These are phyloP conservation scores for Annulohypoxylon maeteangense DNA, from an alignment of 495 filamentous ascomycete genomes.

Conservation along the genomic window DNA sequence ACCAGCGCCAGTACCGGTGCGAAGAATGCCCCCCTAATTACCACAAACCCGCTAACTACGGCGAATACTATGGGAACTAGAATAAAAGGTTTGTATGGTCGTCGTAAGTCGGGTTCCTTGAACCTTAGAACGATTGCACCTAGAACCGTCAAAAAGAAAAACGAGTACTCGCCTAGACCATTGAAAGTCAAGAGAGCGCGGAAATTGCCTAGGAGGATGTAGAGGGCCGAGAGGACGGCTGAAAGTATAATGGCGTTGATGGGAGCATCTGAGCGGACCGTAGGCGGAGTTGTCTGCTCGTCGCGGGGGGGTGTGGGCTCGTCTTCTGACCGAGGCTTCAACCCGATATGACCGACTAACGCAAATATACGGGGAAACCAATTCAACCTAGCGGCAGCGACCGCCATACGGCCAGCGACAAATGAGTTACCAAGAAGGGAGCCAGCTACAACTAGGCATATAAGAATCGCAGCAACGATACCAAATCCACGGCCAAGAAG, in stretches of 20 bases:
- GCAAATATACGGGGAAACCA: conserved; percentile 62
- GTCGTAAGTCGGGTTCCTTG: conserved; percentile 56
- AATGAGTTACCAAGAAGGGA: conserved; percentile 67
- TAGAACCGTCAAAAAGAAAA: conserved; percentile 68
- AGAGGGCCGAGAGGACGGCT: conserved; percentile 58
- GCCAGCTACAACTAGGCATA: conserved; percentile 64
- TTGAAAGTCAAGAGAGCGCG: conserved; percentile 66
- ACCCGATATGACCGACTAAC: conserved; percentile 53
- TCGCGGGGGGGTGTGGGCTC: conserved; percentile 7
- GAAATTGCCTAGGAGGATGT: conserved; percentile 67
- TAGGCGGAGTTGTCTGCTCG: conserved; percentile 1
- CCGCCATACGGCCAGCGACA: conserved; percentile 65
- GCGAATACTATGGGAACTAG: conserved; percentile 60
- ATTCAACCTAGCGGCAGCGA: conserved; percentile 63
- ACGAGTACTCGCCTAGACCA: conserved; percentile 65
- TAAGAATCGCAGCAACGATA: conserved; percentile 58
- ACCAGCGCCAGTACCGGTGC: conserved; percentile 61
- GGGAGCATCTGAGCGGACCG: conserved; percentile 52
- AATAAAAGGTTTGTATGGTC: conserved; percentile 62
- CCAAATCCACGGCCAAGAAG: conserved; percentile 61
- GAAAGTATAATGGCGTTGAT: conserved; percentile 64
- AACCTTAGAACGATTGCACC: conserved; percentile 62
- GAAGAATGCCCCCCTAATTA: conserved; percentile 63
- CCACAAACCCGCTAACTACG: conserved; percentile 64
- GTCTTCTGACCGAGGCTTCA: conserved; percentile 24